These are phyloP conservation scores for Penicillium sumatraense DNA, from an alignment of 2,329 filamentous ascomycete species.

Conservation along the genomic window DNA sequence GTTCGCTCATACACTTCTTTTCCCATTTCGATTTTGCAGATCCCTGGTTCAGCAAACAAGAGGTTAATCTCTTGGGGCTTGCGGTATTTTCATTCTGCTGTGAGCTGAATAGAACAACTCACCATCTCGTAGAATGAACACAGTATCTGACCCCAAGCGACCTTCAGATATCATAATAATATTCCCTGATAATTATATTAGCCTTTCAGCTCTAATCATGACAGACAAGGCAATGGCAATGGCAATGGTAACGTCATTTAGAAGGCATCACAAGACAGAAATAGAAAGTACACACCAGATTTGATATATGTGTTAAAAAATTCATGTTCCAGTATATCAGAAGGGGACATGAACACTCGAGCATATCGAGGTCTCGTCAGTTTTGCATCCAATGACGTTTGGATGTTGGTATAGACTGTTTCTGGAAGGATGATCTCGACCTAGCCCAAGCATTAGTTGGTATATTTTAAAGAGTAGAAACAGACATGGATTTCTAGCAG, in stretches of 20 bases:
- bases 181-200: slow-evolving; percentile 60
- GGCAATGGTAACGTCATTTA: no score
- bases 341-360: slow-evolving; percentile 72
- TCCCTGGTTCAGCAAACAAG: slow-evolving; percentile 58
- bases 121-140: slow-evolving; percentile 74
- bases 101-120: no score
- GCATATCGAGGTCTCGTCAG: slow-evolving; percentile 59
- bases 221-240: neutral
- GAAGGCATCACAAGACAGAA: no score
- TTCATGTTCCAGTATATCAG: slow-evolving; percentile 70
- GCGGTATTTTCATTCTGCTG: no score
- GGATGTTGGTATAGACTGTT: slow-evolving; percentile 61
- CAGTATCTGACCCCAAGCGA: slow-evolving; percentile 68
- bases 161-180: slow-evolving; percentile 85
- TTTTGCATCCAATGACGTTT: slow-evolving; percentile 55
- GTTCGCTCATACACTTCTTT: slow-evolving; percentile 81
- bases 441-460: slow-evolving; percentile 53
- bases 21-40: slow-evolving; percentile 76
- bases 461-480: neutral
- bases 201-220: neutral
- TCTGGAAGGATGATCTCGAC: slow-evolving; percentile 73
- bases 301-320: slow-evolving; percentile 90
- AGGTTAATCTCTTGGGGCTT: no score
- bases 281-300: slow-evolving; percentile 57
- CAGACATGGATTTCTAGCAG: neutral